phyloP scores from a whole-genome alignment of 805 yeast species.

The Saccharomyces jurei region DNA sequence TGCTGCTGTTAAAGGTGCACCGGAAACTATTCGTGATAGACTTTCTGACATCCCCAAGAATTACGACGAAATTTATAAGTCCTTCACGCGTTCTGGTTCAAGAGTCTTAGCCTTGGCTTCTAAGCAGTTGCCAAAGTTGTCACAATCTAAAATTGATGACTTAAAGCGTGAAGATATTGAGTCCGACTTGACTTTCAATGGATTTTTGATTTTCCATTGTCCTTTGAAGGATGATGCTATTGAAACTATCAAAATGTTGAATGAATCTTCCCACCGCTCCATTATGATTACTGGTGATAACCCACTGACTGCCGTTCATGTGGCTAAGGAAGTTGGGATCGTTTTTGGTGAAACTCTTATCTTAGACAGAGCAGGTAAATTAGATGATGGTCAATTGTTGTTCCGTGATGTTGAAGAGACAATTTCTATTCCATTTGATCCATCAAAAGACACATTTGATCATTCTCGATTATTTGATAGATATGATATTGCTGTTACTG shows the following conservation, averaged over 20 bases:
- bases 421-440: slow-evolving; percentile 55
- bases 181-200: slow-evolving; percentile 67
- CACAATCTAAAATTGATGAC: slow-evolving; percentile 45
- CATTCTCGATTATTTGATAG: slow-evolving; percentile 45
- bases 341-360: slow-evolving; percentile 78
- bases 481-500: slow-evolving; percentile 86
- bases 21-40: slow-evolving; percentile 86
- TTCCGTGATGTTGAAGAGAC: slow-evolving; percentile 85
- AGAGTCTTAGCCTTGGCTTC: slow-evolving; percentile 94
- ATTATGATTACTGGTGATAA: slow-evolving; percentile 99
- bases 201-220: slow-evolving; percentile 93
- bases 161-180: slow-evolving; percentile 73
- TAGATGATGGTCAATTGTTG: slow-evolving; percentile 49
- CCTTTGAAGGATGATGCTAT: slow-evolving; percentile 92
- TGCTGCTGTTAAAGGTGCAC: slow-evolving; percentile 95
- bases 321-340: slow-evolving; percentile 86
- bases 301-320: slow-evolving; percentile 96
- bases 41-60: slow-evolving; percentile 58
- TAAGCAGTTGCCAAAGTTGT: slow-evolving; percentile 53
- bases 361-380: slow-evolving; percentile 75
- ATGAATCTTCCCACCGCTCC: slow-evolving; percentile 90
- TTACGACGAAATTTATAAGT: slow-evolving; percentile 79
- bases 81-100: slow-evolving; percentile 90
- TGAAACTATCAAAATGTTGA: slow-evolving; percentile 83
- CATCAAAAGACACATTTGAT: slow-evolving; percentile 36